These are phyloP conservation scores for Teunomyces kruisii DNA, from an alignment of 805 yeast genomes.

Conservation along the genomic window DNA sequence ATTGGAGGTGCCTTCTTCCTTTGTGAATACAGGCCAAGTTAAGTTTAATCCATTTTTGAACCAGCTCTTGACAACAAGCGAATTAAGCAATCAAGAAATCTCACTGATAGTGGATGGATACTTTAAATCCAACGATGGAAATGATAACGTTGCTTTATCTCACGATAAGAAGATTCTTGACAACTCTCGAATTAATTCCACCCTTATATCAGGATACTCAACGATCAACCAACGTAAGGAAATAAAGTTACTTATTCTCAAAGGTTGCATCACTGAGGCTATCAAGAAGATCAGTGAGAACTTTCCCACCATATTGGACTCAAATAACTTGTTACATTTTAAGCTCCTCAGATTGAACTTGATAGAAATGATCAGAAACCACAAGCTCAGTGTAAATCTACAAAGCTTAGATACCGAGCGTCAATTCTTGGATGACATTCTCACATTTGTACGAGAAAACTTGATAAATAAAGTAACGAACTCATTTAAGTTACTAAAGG, in stretches of 20 bases:
- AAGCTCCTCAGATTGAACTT: conserved; percentile 68
- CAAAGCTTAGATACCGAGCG: conserved; percentile 31
- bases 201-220: conserved; percentile 39
- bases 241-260: conserved; percentile 52
- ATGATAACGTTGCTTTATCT: background rate
- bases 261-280: conserved; percentile 62
- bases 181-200: conserved; percentile 10
- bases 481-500: conserved; percentile 60
- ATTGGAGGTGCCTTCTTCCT: conserved; percentile 1
- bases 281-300: conserved; percentile 55
- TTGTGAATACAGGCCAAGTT: conserved; percentile 3
- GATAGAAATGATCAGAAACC: conserved; percentile 75
- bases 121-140: conserved; percentile 1
- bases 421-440: conserved; percentile 51
- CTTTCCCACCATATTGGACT: conserved; percentile 66
- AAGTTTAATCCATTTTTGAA: conserved; percentile 9
- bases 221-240: conserved; percentile 53
- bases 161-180: conserved; percentile 1
- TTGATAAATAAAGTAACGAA: conserved; percentile 61
- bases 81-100: conserved; percentile 14
- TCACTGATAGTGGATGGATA: conserved; percentile 11
- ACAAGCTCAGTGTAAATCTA: conserved; percentile 21
- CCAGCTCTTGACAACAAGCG: conserved; percentile 6
- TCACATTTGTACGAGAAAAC: conserved; percentile 60
- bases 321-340: conserved; percentile 66